Percentiles rank a stretch among this genome's conserved stretches.
Evolutionary conservation across 2,329 filamentous ascomycete genomes (phyloP).

Genomic region (Colletotrichum aenigma): DNA sequence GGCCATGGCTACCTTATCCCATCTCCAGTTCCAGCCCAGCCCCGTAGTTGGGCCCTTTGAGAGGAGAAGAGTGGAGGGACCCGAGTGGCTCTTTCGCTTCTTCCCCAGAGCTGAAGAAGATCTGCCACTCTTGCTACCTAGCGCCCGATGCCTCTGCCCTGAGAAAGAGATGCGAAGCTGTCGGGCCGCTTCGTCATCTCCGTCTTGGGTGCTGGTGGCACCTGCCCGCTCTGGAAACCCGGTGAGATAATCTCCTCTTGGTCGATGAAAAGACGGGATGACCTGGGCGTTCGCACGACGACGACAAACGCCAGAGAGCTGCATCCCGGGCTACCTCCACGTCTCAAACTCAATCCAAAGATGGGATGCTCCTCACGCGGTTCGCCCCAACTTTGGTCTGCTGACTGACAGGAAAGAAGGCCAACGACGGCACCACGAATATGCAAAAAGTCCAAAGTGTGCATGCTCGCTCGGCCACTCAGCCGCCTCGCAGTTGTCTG

Average conservation of each 20-base stretch:
- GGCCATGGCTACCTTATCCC: not conserved
- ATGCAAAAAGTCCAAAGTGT: not conserved
- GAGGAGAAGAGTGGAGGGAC: not conserved
- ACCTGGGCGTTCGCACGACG: not conserved
- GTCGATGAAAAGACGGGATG: not conserved
- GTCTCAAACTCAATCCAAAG: constrained; percentile 7
- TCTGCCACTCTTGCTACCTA: not conserved
- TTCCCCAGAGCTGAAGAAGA: not conserved
- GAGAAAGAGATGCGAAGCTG: not conserved
- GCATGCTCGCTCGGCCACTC: not conserved
- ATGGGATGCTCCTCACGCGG: constrained; percentile 1
- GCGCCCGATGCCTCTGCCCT: not conserved
- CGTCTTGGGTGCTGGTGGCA: constrained; percentile 1
- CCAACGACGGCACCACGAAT: not conserved
- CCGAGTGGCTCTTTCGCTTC: not conserved
- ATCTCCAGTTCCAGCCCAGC: constrained; percentile 5
- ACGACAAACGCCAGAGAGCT: not conserved
- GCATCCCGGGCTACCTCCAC: not conserved
- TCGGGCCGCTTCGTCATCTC: constrained; percentile 3
- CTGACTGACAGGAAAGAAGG: not conserved
- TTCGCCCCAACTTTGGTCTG: not conserved
- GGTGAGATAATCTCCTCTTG: not conserved
- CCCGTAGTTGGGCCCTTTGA: not conserved
- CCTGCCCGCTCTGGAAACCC: constrained; percentile 9
- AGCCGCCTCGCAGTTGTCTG: not conserved